Conservation (phyloP, 805 yeast species). For the Schizosaccharomyces pombe region ASM294v3 CU329670.1:2023001-2023500, state of each 20-base stretch:
- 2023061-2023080: not conserved
- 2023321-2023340: conserved; percentile 4
- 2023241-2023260: conserved; percentile 8
- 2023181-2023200: conserved; percentile 2
- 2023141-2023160: conserved; percentile 7
- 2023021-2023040: not conserved
- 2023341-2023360: conserved; percentile 7
- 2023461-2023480: conserved; percentile 10
- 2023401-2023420: conserved; percentile 1
- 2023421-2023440: conserved; percentile 8
- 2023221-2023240: conserved; percentile 7
- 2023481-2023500: conserved; percentile 8
- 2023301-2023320: conserved; percentile 11
- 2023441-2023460: conserved; percentile 10
- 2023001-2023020: not conserved
- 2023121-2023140: conserved; percentile 5
- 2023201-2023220: conserved; percentile 7
- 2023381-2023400: conserved; percentile 7
- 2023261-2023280: conserved; percentile 10
- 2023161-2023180: conserved; percentile 8
- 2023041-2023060: not conserved
- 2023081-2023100: not conserved
- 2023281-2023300: conserved; percentile 9
- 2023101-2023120: conserved; percentile 4
- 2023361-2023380: conserved; percentile 11